phyloP scores from a whole-genome alignment of 2,329 filamentous ascomycete species.

The Exophiala xenobiotica region DNA sequence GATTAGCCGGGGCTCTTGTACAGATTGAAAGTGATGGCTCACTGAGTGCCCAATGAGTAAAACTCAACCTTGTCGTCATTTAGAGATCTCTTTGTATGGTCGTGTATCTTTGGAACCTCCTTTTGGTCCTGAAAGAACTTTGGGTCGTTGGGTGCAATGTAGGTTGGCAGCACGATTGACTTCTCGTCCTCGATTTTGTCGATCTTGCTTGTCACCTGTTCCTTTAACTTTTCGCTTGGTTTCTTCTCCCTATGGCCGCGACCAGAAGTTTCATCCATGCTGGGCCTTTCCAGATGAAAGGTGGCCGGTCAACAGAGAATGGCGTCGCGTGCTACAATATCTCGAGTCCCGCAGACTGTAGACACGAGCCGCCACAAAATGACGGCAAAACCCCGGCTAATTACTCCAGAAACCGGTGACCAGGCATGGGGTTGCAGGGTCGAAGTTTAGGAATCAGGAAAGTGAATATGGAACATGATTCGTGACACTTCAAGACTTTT shows the following conservation, averaged over 20 bases:
- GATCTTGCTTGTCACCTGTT: constrained; percentile 26
- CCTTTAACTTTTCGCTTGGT: constrained; percentile 31
- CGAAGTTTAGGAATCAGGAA: too few relatives aligned
- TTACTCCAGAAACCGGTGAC: too few relatives aligned
- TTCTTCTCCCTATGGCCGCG: constrained; percentile 31
- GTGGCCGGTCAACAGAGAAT: too few relatives aligned
- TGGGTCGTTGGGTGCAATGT: constrained; percentile 29
- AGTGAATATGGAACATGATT: too few relatives aligned
- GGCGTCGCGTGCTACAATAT: too few relatives aligned
- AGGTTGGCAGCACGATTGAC: constrained; percentile 26
- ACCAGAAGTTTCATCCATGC: constrained; percentile 28
- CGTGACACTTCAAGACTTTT: too few relatives aligned
- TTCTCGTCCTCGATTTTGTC: constrained; percentile 27
- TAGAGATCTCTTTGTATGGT: constrained; percentile 26
- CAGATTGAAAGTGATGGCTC: neutral
- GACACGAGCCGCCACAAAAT: too few relatives aligned
- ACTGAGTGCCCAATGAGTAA: constrained; percentile 31
- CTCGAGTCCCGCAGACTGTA: too few relatives aligned
- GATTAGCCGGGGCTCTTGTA: neutral
- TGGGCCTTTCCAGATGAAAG: neutral
- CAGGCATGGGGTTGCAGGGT: too few relatives aligned
- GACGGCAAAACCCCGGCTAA: too few relatives aligned
- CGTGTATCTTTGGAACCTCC: constrained; percentile 29
- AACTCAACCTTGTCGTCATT: constrained; percentile 31
- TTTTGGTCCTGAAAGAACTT: constrained; percentile 31